Evolutionary conservation across 1,284 basidiomycete genomes (phyloP).

Genomic region (Pisolithus thermaeus): DNA sequence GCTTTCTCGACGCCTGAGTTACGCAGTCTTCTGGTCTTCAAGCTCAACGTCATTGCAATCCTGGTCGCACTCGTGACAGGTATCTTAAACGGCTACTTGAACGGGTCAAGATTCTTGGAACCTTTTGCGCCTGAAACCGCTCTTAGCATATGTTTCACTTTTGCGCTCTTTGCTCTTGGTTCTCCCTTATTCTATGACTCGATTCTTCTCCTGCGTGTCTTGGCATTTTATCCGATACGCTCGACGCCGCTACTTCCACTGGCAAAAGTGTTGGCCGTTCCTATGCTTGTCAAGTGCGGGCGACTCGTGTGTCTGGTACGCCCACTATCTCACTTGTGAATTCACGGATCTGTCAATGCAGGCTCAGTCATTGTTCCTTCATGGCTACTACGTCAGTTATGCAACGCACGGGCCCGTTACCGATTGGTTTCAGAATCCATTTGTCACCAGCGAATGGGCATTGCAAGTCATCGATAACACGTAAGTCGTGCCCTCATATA

Average conservation of each 20-base stretch:
- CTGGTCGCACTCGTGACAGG: not conserved
- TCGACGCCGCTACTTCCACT: not conserved
- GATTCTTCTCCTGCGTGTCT: conserved; percentile 1
- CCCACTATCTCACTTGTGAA: not conserved
- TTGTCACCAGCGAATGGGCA: not conserved
- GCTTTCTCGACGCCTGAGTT: not conserved
- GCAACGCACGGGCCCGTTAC: not conserved
- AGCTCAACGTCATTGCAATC: not conserved
- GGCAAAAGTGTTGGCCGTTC: not conserved
- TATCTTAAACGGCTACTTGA: not conserved
- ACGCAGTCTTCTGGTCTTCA: not conserved
- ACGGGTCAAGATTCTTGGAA: not conserved
- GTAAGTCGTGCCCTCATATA: not conserved
- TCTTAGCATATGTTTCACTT: not conserved
- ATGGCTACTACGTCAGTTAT: not conserved
- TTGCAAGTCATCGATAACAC: not conserved
- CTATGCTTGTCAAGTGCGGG: not conserved
- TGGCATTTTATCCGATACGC: not conserved
- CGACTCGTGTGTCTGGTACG: not conserved
- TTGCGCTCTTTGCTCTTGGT: not conserved
- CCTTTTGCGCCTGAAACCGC: not conserved
- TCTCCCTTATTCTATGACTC: not conserved
- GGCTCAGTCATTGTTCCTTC: not conserved
- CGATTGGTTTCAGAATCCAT: not conserved
- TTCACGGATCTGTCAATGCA: not conserved